Percentiles rank a stretch among this genome's conserved stretches.
phyloP scores from a whole-genome alignment of 306 rosid species.

The Glycyrrhiza uralensis region DNA sequence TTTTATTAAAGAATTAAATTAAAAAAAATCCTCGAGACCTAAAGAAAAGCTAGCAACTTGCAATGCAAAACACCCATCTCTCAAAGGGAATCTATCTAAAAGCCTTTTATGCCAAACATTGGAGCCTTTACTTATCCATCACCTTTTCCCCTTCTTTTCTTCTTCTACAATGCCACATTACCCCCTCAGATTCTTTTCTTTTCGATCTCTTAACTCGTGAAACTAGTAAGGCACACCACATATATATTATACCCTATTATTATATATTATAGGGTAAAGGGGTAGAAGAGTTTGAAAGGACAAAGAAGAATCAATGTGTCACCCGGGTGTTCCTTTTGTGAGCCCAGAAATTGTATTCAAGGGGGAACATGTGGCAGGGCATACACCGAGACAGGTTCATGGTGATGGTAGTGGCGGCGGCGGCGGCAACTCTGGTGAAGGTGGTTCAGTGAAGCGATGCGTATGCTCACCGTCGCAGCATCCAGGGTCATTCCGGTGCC shows the following conservation, averaged over 20 bases:
- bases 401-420: constrained; percentile 9
- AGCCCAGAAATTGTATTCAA: constrained; percentile 12
- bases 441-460: constrained; percentile 33
- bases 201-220: constrained; percentile 15
- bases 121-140: constrained; percentile 26
- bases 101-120: constrained; percentile 31
- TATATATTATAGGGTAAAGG: too few relatives aligned
- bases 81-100: constrained; percentile 41
- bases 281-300: neutral
- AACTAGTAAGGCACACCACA: constrained; percentile 17
- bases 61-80: constrained; percentile 8
- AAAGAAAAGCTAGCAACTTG: neutral
- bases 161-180: constrained; percentile 22
- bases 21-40: neutral
- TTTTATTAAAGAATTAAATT: too few relatives aligned
- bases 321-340: constrained; percentile 39
- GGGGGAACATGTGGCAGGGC: constrained; percentile 16
- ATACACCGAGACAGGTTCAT: constrained; percentile 23
- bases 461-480: constrained; percentile 78
- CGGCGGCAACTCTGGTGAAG: neutral
- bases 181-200: constrained; percentile 42
- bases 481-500: constrained; percentile 87
- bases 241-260: neutral
- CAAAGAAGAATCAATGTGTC: constrained; percentile 48
- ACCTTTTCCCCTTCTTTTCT: constrained; percentile 38